phyloP scores from a whole-genome alignment of 805 yeast species.

The Candida ipomoeae region DNA sequence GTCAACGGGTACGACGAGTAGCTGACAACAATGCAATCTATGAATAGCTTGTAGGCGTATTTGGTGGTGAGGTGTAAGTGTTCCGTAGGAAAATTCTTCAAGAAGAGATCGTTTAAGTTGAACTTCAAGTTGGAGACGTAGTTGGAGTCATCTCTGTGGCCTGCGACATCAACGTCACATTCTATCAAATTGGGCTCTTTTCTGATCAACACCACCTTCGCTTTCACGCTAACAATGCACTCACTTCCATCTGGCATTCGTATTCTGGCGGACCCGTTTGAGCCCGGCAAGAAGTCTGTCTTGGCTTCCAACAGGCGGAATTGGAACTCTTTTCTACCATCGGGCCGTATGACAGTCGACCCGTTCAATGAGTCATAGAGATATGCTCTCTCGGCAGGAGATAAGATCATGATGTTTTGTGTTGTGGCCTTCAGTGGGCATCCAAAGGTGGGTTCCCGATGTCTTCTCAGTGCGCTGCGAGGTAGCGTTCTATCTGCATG shows the following conservation, averaged over 20 bases:
- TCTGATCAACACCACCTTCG: constrained; percentile 58
- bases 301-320: constrained; percentile 84
- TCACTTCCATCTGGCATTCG: constrained; percentile 88
- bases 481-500: neutral
- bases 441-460: neutral
- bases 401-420: constrained; percentile 49
- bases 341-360: constrained; percentile 72
- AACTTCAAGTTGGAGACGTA: constrained; percentile 62
- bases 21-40: constrained; percentile 78
- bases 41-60: constrained; percentile 70
- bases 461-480: constrained; percentile 4
- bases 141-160: constrained; percentile 74
- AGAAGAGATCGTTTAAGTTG: constrained; percentile 51
- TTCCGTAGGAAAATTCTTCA: constrained; percentile 48
- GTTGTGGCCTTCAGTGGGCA: neutral
- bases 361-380: constrained; percentile 65
- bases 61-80: constrained; percentile 62
- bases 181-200: constrained; percentile 51
- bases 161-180: constrained; percentile 78
- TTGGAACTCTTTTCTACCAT: constrained; percentile 70
- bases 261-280: constrained; percentile 90
- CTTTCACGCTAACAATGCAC: constrained; percentile 86
- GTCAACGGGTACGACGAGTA: constrained; percentile 79
- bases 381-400: constrained; percentile 74
- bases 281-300: constrained; percentile 74